phyloP scores from a whole-genome alignment of 1,139 yeast genomes.

The Kodamaea fungicola region DNA sequence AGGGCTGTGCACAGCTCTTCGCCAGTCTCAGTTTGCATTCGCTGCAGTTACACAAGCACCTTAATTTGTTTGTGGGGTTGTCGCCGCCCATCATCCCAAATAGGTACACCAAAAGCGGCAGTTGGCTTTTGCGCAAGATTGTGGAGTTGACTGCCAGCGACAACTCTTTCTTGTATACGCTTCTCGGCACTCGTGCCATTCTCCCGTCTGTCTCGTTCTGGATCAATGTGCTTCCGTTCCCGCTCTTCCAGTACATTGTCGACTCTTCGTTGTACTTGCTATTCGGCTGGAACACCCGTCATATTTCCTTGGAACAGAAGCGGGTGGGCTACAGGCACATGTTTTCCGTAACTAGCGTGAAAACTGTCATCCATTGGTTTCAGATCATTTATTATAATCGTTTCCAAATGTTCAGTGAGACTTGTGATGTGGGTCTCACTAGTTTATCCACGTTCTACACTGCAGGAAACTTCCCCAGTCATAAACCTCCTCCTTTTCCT shows the following conservation, averaged over 20 bases:
- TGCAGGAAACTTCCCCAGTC: conserved; percentile 17
- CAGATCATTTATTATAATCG: conserved; percentile 40
- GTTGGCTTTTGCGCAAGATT: conserved; percentile 30
- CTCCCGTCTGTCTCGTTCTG: conserved; percentile 46
- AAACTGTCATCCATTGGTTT: conserved; percentile 47
- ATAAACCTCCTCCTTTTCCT: conserved; percentile 59
- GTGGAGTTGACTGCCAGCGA: conserved; percentile 35
- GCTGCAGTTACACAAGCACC: conserved; percentile 28
- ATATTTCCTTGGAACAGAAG: conserved; percentile 34
- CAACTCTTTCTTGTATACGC: conserved; percentile 29
- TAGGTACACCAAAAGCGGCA: conserved; percentile 29
- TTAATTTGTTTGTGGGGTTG: conserved; percentile 37
- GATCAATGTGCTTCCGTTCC: conserved; percentile 37
- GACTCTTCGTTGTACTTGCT: conserved; percentile 33
- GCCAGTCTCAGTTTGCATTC: conserved; percentile 42
- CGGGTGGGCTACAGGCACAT: conserved; percentile 43
- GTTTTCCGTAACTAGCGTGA: conserved; percentile 47
- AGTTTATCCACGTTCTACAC: conserved; percentile 19
- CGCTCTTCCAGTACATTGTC: conserved; percentile 33
- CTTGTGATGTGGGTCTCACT: conserved; percentile 31
- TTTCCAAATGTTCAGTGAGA: conserved; percentile 49
- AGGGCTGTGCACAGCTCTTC: conserved; percentile 45
- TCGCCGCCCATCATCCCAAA: conserved; percentile 47
- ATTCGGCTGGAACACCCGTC: conserved; percentile 41
- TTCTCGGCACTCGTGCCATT: conserved; percentile 43